Evolutionary conservation across 2,329 filamentous ascomycete genomes (phyloP), one percentile per base, ranked within the genome.

Genomic region (Colletotrichum eleusines): DNA sequence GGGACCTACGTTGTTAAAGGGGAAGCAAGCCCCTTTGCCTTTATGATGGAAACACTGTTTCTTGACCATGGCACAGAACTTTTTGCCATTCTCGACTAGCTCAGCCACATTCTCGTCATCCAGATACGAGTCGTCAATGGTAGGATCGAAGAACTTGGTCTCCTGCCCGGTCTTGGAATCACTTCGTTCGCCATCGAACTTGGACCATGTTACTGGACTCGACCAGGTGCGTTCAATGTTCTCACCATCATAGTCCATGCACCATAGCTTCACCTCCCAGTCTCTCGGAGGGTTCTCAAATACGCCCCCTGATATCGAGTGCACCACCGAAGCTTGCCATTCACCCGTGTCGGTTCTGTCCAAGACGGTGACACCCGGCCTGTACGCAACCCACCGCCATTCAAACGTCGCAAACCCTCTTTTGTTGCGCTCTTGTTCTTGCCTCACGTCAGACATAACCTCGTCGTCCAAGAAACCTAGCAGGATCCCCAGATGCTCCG

Each of bases 391-490:
- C 76, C 76, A 77, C 3, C 31, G 12, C n/a, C n/a, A n/a, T n/a
- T n/a, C n/a, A n/a, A n/a, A 78, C 0, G 76, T 77, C 3, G 48
- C 40, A 31, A 26, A 63, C 0, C 75, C 75, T 20, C 64, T 53
- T n/a, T 51, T 54, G 42, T 75, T 74, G 8, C 75, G 48, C 7
- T 76, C 73, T 26, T 50, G 58, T 53, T 77, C 76, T 0, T 62
- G 62, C 5, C 58, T 38, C 0, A 77, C 74, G 1, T 57, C 67
- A 12, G 53, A 26, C 76, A 78, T 78, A 5, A 77, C 42, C 9
- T 66, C 71, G 0, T 69, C 42, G 7, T 79, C 76, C 3, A 78
- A 46, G 28, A 75, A 78, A 1, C 67, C 23, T 2, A 77, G 61
- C 1, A 77, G 66, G 1, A 74, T 59, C 2, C 8, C 18, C 1